These are phyloP conservation scores for Sporobolomyces phaffii DNA, from an alignment of 768 basidiomycete species.

Conservation along the genomic window DNA sequence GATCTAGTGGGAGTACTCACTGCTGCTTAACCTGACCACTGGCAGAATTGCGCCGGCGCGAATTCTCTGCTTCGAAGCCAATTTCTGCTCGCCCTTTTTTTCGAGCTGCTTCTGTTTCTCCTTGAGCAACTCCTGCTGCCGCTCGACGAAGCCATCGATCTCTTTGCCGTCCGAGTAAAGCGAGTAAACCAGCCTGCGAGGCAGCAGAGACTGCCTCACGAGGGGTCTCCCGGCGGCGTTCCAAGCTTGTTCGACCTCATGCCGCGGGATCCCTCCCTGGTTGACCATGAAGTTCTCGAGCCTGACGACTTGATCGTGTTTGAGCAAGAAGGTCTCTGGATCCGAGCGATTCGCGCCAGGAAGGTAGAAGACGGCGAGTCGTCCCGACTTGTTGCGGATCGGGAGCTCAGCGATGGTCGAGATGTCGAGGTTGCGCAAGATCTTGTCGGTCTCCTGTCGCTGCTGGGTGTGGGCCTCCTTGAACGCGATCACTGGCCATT, in stretches of 20 bases:
- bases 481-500: background rate
- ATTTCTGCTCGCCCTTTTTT: too few relatives aligned
- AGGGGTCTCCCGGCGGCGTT: background rate
- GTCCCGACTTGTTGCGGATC: background rate
- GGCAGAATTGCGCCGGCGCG: too few relatives aligned
- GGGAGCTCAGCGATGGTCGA: background rate
- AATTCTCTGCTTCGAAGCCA: too few relatives aligned
- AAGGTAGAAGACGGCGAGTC: background rate
- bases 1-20: too few relatives aligned
- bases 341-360: background rate
- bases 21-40: too few relatives aligned
- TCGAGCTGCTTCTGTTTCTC: background rate
- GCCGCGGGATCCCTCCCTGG: background rate
- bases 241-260: slow-evolving; percentile 1
- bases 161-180: too few relatives aligned
- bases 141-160: background rate
- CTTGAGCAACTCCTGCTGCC: background rate
- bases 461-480: background rate
- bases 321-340: background rate
- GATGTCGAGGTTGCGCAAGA: background rate
- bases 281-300: background rate
- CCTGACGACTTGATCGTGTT: background rate
- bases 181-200: background rate
- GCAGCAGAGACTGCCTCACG: background rate
- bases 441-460: too few relatives aligned